Conservation (phyloP, 305 asterid species). For the Fraxinus latifolia region DNA sequence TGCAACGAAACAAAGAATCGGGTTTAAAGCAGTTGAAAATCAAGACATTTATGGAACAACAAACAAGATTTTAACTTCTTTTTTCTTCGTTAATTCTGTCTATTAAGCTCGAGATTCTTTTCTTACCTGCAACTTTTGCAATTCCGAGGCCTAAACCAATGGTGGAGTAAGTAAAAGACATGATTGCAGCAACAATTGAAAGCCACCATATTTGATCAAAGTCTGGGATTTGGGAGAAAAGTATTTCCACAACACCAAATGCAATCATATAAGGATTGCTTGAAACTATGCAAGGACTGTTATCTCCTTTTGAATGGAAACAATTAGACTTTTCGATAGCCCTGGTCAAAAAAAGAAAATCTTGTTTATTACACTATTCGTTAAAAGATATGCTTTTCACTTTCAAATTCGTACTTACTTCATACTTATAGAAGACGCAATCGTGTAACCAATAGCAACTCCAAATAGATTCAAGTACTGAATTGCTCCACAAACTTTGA, state of each 20-base stretch:
- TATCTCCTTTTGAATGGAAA: conserved; percentile 46
- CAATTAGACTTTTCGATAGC: conserved; percentile 57
- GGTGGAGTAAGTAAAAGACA: conserved; percentile 61
- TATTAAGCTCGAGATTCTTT: background rate
- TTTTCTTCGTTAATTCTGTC: background rate
- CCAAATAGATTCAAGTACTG: conserved; percentile 37
- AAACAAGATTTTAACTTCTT: background rate
- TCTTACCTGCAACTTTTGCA: conserved; percentile 51
- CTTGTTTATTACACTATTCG: background rate
- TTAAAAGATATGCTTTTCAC: background rate
- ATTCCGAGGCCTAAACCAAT: conserved; percentile 61
- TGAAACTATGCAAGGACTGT: conserved; percentile 38
- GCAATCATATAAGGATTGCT: conserved; percentile 58
- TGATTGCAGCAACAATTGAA: conserved; percentile 61
- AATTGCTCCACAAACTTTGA: conserved; percentile 34
- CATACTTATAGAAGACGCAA: conserved; percentile 36
- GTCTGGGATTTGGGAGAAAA: conserved; percentile 61
- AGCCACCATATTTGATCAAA: conserved; percentile 57
- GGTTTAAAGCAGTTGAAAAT: background rate
- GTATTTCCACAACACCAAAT: conserved; percentile 46
- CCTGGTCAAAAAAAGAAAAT: conserved; percentile 30
- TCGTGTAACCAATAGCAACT: conserved; percentile 35
- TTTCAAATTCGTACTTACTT: conserved; percentile 14
- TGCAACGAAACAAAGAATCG: conserved; percentile 15
- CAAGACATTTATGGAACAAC: background rate